A percentile compares a stretch with the other conserved stretches of the same genome.
Evolutionary conservation across 2,329 filamentous ascomycete genomes (phyloP).

Genomic region (Fusarium pseudonygamai): DNA sequence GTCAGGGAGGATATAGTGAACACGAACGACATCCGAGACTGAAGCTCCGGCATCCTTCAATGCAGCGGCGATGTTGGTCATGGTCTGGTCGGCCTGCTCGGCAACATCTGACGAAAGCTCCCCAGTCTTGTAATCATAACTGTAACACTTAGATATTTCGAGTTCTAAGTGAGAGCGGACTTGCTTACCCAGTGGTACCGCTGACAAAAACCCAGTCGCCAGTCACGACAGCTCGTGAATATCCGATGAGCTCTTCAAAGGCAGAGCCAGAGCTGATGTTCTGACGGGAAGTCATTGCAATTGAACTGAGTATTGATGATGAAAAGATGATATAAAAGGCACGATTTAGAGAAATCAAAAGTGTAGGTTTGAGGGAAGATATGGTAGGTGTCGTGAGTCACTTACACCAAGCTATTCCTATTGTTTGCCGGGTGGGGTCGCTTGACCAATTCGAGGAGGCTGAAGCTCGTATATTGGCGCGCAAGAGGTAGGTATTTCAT

Average conservation of each 20-base stretch:
- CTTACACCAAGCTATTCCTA: slow-evolving; percentile 9
- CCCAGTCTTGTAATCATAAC: slow-evolving; percentile 61
- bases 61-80: slow-evolving; percentile 58
- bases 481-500: slow-evolving; percentile 14
- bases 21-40: slow-evolving; percentile 60
- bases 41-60: slow-evolving; percentile 55
- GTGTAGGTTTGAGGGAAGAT: background rate
- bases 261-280: slow-evolving; percentile 60
- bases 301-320: background rate
- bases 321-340: no score
- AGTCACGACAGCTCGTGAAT: slow-evolving; percentile 62
- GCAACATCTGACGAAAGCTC: slow-evolving; percentile 55
- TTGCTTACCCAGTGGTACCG: slow-evolving; percentile 60
- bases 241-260: slow-evolving; percentile 64
- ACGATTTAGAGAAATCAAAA: background rate
- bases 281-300: slow-evolving; percentile 46
- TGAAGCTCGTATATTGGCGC: background rate
- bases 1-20: slow-evolving; percentile 62
- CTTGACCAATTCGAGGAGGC: background rate
- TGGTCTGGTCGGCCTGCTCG: slow-evolving; percentile 60
- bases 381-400: slow-evolving; percentile 11
- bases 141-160: slow-evolving; percentile 33
- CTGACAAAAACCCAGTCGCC: slow-evolving; percentile 64
- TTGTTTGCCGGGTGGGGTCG: slow-evolving; percentile 1
- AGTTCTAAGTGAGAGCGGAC: background rate